Base-by-base conservation (phyloP, 179 eudicot genomes). In the Pouteria campechiana region DNA sequence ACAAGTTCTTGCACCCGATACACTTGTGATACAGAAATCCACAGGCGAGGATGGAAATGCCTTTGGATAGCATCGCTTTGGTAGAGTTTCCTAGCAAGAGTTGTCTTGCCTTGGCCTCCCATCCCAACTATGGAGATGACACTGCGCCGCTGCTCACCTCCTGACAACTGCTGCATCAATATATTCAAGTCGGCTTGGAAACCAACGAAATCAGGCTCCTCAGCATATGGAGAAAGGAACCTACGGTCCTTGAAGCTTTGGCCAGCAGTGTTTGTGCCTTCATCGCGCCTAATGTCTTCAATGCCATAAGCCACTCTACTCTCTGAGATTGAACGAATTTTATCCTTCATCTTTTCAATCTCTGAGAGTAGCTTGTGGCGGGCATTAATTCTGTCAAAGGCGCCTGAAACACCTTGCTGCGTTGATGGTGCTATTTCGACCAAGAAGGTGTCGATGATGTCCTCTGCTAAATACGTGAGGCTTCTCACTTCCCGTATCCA, bases 301-400 rank as follows among this genome's bases (percentile, higher is more conserved):
- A 32, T 33, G 21, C 52, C 39, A 20, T 33, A 32, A 21, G 52
- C 23, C 8, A 29, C 32, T 20, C 52, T 33, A 15, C 52, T 46
- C 4, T 9, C 28, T 2, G 39, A 11, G 8, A 46, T 46, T 7
- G 20, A 38, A 0, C n/a, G 27, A 21, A 46, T 19, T 5, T 30
- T 46, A 16, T 5, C 13, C 40, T 22, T 46, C 10, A 46, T 33
- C 19, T 18, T 22, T 4, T 46, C 5, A 18, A 32, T 32, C 17
- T 32, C 27, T 4, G 12, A 13, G 10, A 12, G 21, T n/a, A 46
- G n/a, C 9, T 21, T 32, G 34, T 21, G 52, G 1, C 34, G 39
- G 3, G 12, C 1, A n/a, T n/a, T n/a, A n/a, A 44, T 25, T 14
- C 29, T 35, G 18, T 28, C 10, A 10, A 28, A 44, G 48, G n/a